These are phyloP conservation scores for Malus asiatica DNA, from an alignment of 306 rosid species.

Conservation along the genomic window DNA sequence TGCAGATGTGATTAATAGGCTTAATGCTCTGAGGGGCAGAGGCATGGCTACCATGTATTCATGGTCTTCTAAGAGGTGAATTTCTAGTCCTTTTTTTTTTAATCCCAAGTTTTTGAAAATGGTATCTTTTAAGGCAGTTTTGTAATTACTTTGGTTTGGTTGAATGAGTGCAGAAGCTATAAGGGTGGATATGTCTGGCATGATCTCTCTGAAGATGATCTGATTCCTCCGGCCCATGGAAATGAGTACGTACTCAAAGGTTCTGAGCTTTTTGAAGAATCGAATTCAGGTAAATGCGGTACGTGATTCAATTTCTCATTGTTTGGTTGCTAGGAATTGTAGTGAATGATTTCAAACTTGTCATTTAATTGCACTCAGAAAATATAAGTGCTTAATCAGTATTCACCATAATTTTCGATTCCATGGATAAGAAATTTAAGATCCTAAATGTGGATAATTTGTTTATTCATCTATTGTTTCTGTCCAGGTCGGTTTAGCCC, in stretches of 20 bases:
- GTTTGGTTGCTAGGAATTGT: neutral
- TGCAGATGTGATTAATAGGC: slow-evolving; percentile 78
- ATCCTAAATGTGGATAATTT: slow-evolving; percentile 6
- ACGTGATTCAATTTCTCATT: neutral
- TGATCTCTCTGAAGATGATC: slow-evolving; percentile 79
- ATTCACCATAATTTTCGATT: neutral
- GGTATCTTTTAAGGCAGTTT: neutral
- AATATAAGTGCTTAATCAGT: neutral
- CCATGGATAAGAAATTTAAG: neutral
- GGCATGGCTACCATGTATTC: slow-evolving; percentile 82
- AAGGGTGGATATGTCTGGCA: slow-evolving; percentile 95
- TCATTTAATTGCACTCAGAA: neutral
- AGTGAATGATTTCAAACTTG: neutral
- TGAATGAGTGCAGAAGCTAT: slow-evolving; percentile 60
- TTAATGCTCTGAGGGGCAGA: slow-evolving; percentile 75
- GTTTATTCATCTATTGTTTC: neutral
- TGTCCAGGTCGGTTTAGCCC: slow-evolving; percentile 54
- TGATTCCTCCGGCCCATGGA: slow-evolving; percentile 77
- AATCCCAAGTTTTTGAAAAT: neutral
- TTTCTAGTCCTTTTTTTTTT: neutral
- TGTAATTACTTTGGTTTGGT: slow-evolving; percentile 2
- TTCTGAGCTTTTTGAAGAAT: slow-evolving; percentile 81
- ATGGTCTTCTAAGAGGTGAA: slow-evolving; percentile 91
- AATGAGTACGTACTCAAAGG: slow-evolving; percentile 91
- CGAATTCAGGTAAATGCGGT: slow-evolving; percentile 51